Evolutionary conservation across 2,329 filamentous ascomycete species (phyloP), one percentile per base, ranked within the genome.

Genomic region (Tolypocladium sp.): DNA sequence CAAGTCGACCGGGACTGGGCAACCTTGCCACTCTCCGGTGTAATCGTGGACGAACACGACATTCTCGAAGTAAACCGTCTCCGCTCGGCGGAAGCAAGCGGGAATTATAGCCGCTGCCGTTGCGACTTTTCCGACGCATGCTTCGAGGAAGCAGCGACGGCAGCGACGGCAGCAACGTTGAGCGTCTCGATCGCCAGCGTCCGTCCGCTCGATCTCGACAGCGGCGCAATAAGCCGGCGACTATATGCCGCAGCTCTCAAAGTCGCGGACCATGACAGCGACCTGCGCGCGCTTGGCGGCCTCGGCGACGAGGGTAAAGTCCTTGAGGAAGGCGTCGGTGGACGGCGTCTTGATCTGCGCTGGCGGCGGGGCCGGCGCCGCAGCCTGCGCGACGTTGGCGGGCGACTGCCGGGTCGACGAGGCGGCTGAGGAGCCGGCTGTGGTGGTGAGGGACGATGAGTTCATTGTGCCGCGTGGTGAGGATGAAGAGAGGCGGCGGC

Each of bases 281-380:
- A 97, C 90, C 74, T 97, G 91, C 12, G 93, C 93, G 49, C 92
- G 82, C 76, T 96, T 96, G 51, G 92, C 93, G 2, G 93, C 93
- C 78, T 97, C 93, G 41, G 92, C 92, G 49, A 97, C 83, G 37
- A 97, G 83, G 60, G 84, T 93, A 69, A 93, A 90, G 73, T 96
- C 88, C 67, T 87, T 85, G 61, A 96, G 81, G 70, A 92, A 92
- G 35, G 75, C 64, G 58, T 84, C 82, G 57, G 81, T 79, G 17
- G 78, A 79, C 1, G 76, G 68, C 1, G 69, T 58, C 65, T 73
- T 72, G 61, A 60, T 55, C 62, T 69, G 69, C 51, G 67, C 62
- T 61, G 69, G 68, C 46, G 67, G 62, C 37, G 68, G 67, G 51
- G 60, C 63, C 38, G 71, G 67, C 12, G 51, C 42, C 35, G 41